These are phyloP conservation scores for Macadamia tetraphylla DNA, from an alignment of 164 flowering plant genomes.

Conservation along the genomic window DNA sequence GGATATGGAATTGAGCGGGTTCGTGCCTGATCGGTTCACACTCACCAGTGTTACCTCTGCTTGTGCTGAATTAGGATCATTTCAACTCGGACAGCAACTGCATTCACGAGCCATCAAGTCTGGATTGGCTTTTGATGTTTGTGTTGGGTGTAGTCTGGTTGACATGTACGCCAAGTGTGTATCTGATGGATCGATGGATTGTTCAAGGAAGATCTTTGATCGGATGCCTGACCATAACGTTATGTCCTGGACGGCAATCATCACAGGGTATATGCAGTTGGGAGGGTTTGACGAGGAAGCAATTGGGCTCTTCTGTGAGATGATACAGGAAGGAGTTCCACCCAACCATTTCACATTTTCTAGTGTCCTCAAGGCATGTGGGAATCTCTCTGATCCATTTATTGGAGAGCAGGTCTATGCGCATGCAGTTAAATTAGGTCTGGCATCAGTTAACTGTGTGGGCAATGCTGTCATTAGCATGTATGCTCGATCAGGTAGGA, in stretches of 20 bases:
- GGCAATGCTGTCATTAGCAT: slow-evolving; percentile 76
- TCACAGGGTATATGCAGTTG: slow-evolving; percentile 62
- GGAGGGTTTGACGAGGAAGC: slow-evolving; percentile 56
- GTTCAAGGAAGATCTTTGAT: slow-evolving; percentile 63
- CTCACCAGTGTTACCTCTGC: slow-evolving; percentile 60
- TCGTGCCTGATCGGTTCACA: slow-evolving; percentile 52
- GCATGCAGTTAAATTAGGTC: slow-evolving; percentile 53
- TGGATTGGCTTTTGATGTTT: slow-evolving; percentile 56
- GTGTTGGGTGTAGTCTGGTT: slow-evolving; percentile 69
- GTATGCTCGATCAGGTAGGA: slow-evolving; percentile 53
- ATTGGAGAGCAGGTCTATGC: slow-evolving; percentile 54
- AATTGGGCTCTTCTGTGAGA: slow-evolving; percentile 43
- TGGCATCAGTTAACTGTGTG: slow-evolving; percentile 50
- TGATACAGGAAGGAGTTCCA: slow-evolving; percentile 38
- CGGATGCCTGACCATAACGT: slow-evolving; percentile 60
- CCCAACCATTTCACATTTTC: slow-evolving; percentile 83
- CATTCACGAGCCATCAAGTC: slow-evolving; percentile 45
- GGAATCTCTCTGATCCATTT: slow-evolving; percentile 36
- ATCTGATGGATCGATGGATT: slow-evolving; percentile 31
- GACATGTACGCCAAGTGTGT: slow-evolving; percentile 78
- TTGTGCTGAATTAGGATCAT: slow-evolving; percentile 47
- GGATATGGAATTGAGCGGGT: slow-evolving; percentile 53
- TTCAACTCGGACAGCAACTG: slow-evolving; percentile 55
- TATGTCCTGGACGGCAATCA: slow-evolving; percentile 89
- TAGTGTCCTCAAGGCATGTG: slow-evolving; percentile 74